phyloP scores from a whole-genome alignment of 2,329 filamentous ascomycete species.

The Endothia cerciana region DNA sequence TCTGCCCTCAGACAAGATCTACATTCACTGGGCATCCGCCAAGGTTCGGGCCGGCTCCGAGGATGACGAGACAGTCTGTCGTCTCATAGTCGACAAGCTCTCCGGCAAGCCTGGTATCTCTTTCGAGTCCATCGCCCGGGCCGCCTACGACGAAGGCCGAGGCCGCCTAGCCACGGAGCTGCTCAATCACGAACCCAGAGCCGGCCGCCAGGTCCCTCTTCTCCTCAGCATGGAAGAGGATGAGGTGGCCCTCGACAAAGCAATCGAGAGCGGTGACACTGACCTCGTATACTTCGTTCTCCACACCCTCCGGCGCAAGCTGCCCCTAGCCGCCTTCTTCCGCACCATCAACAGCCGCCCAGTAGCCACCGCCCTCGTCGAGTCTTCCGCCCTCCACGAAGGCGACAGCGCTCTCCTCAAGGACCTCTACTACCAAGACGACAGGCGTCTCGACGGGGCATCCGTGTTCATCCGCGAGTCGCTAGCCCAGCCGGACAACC shows the following conservation, averaged over 20 bases:
- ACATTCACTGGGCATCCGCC: conserved; percentile 94
- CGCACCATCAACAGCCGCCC: conserved; percentile 85
- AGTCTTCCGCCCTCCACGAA: conserved; percentile 73
- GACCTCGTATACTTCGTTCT: conserved; percentile 92
- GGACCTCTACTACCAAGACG: conserved; percentile 96
- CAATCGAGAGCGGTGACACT: conserved; percentile 92
- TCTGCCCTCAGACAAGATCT: conserved; percentile 85
- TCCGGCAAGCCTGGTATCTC: conserved; percentile 90
- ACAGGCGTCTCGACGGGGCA: conserved; percentile 84
- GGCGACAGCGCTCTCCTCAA: conserved; percentile 82
- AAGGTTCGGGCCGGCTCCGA: conserved; percentile 86
- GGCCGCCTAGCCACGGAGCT: conserved; percentile 87
- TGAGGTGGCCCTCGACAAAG: conserved; percentile 92
- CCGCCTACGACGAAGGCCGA: conserved; percentile 92
- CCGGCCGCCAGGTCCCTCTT: conserved; percentile 93
- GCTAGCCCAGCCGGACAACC: conserved; percentile 70
- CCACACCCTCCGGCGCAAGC: conserved; percentile 83
- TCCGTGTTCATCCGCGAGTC: conserved; percentile 87
- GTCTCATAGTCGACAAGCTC: conserved; percentile 82
- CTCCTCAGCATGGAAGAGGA: conserved; percentile 95
- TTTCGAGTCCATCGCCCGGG: conserved; percentile 89
- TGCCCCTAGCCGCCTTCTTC: conserved; percentile 91
- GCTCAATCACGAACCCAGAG: conserved; percentile 89
- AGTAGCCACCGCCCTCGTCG: conserved; percentile 85
- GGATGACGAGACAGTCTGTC: conserved; percentile 86